These are phyloP conservation scores for Clonostachys sp. DNA, from an alignment of 2,329 filamentous ascomycete species.

Conservation along the genomic window DNA sequence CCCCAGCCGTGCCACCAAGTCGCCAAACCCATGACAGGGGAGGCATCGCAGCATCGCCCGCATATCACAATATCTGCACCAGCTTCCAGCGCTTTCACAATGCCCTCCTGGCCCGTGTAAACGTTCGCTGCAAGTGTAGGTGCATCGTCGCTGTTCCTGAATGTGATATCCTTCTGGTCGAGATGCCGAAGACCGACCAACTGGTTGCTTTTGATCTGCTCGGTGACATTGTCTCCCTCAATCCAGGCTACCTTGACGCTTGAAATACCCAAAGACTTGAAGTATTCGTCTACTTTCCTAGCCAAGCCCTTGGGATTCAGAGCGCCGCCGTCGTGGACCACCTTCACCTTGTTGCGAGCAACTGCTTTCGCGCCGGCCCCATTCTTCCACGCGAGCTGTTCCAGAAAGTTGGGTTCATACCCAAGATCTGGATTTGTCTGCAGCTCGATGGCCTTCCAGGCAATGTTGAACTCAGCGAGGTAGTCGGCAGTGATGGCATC, in stretches of 20 bases:
- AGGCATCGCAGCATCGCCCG: constrained; percentile 37
- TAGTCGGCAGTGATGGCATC: constrained; percentile 28
- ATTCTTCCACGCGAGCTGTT: constrained; percentile 31
- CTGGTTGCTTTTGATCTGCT: constrained; percentile 5
- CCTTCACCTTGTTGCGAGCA: constrained; percentile 17
- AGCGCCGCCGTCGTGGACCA: constrained; percentile 26
- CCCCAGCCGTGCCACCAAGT: constrained; percentile 48
- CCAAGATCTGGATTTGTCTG: constrained; percentile 17
- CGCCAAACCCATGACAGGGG: constrained; percentile 45
- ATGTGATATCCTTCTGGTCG: constrained; percentile 5
- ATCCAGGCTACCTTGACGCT: constrained; percentile 23
- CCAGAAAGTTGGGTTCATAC: constrained; percentile 26
- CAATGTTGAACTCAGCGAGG: constrained; percentile 42
- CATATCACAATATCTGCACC: constrained; percentile 39
- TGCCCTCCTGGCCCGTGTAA: constrained; percentile 36
- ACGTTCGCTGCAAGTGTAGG: constrained; percentile 32
- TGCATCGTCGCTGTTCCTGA: not conserved
- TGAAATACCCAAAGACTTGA: constrained; percentile 11
- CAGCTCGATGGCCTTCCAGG: constrained; percentile 23
- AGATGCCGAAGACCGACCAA: constrained; percentile 11
- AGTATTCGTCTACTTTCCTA: constrained; percentile 11
- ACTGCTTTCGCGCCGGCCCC: constrained; percentile 17
- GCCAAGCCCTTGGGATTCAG: constrained; percentile 21
- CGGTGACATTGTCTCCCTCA: constrained; percentile 22
- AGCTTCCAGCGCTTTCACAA: constrained; percentile 26